Evolutionary conservation across 805 yeast species (phyloP), one percentile per base, ranked within the genome.

Genomic region (Hanseniaspora clermontiae): DNA sequence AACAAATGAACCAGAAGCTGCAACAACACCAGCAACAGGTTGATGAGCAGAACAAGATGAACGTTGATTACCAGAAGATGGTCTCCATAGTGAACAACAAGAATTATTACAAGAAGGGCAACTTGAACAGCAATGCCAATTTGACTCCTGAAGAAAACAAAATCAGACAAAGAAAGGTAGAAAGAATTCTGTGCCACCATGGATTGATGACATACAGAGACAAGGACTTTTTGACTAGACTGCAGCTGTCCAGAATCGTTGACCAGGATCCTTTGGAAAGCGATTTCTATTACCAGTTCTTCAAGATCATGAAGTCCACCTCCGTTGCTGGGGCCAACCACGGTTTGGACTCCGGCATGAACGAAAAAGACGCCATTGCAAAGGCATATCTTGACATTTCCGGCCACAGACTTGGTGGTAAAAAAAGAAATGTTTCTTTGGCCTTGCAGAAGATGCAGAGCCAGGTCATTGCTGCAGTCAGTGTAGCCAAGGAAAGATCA

Each of bases 201-300:
- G 97, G 97, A 60, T 80, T 93, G 60, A 93, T 93, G 98, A 87
- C 89, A 64, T 95, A 96, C 58, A 86, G 91, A 72, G 98, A 93
- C 69, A 90, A 90, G 72, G 96, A 91, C 71, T 89, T 87, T 66
- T 91, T 93, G 51, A 88, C 96, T 46, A 79, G 97, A 67, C 83
- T 90, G 66, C 98, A 93, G 71, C 77, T 93, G 60, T 88, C 96
- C 51, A 96, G 90, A 68, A 85, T 93, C 70, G 96, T 93, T 51
- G 86, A 96, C 11, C 97, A 90, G 57, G 97, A 93, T 70, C 98
- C 98, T 14, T 87, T 86, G 70, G 88, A 87, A 65, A 98, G 93
- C 70, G 98, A 93, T 73, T 93, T 91, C 66, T 93, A 93, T 67
- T 87, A 84, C 65, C 97, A 93, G 70, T 96, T 93, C 43, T 87